Conservation (phyloP, 2,329 filamentous ascomycete genomes). For the Peltaster fructicola region DNA sequence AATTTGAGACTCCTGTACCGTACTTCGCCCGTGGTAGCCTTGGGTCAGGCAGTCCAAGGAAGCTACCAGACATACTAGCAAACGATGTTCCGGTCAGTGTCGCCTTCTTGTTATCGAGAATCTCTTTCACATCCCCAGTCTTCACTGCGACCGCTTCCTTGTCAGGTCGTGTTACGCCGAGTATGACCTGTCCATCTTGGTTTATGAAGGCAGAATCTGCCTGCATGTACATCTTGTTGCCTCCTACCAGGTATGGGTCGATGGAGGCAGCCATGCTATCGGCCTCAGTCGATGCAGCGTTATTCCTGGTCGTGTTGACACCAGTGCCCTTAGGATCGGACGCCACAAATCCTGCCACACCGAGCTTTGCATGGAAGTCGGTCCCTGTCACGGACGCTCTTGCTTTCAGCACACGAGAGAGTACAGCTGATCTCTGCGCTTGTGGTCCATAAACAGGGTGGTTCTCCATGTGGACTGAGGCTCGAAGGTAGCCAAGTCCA, state of each 20-base stretch:
- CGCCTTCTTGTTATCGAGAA: background rate
- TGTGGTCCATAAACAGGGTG: conserved; percentile 45
- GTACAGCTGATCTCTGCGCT: conserved; percentile 30
- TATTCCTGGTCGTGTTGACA: conserved; percentile 6
- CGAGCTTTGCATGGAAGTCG: conserved; percentile 20
- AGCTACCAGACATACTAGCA: too few species aligned
- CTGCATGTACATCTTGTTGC: conserved; percentile 35
- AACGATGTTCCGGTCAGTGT: too few species aligned
- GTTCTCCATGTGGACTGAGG: conserved; percentile 37
- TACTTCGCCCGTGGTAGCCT: conserved; percentile 1
- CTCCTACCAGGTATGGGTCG: conserved; percentile 29
- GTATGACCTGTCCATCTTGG: conserved; percentile 25
- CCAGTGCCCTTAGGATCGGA: conserved; percentile 21
- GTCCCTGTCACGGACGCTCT: conserved; percentile 20
- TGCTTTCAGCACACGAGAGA: conserved; percentile 39
- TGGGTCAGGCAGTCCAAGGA: conserved; percentile 2
- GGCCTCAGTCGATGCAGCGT: conserved; percentile 18
- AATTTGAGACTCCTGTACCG: too few species aligned
- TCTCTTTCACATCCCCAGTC: conserved; percentile 4
- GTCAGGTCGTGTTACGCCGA: conserved; percentile 18
- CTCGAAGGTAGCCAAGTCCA: conserved; percentile 43
- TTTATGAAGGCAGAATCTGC: conserved; percentile 29
- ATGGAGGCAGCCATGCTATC: conserved; percentile 19
- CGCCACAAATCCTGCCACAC: conserved; percentile 28
- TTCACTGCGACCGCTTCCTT: conserved; percentile 18